Evolutionary conservation across 2,329 filamentous ascomycete species (phyloP).

Genomic region (Botrytis paeoniae): DNA sequence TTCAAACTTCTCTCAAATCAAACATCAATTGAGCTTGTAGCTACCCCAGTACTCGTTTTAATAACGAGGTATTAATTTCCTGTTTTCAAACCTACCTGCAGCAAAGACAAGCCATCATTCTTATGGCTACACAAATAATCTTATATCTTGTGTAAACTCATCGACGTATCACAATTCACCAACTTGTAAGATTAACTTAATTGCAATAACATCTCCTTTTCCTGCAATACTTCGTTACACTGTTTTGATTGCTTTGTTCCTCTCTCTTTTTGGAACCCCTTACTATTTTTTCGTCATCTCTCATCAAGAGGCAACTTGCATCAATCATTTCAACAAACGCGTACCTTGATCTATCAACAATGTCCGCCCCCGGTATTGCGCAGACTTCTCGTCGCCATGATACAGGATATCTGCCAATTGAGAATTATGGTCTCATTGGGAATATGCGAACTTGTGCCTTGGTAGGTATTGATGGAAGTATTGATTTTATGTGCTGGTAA

Average conservation of each 20-base stretch:
- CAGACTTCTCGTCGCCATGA: constrained; percentile 23
- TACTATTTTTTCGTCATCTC: background rate
- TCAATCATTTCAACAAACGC: constrained; percentile 4
- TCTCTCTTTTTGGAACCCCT: background rate
- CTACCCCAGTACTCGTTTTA: background rate
- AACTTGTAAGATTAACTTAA: background rate
- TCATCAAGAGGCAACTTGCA: constrained; percentile 8
- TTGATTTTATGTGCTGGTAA: constrained; percentile 77
- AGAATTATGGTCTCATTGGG: constrained; percentile 77
- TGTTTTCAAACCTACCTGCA: background rate
- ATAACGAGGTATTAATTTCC: background rate
- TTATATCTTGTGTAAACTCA: background rate
- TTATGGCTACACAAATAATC: constrained; percentile 6
- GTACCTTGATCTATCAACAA: constrained; percentile 1
- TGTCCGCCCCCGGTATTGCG: background rate
- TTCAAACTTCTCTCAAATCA: background rate
- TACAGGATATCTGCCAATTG: constrained; percentile 48
- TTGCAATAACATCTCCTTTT: background rate
- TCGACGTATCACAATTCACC: background rate
- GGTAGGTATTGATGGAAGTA: constrained; percentile 69
- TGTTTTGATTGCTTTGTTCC: constrained; percentile 6
- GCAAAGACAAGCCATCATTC: background rate
- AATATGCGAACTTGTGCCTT: constrained; percentile 78
- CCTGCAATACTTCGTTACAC: constrained; percentile 5
- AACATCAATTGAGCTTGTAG: background rate